phyloP scores from a whole-genome alignment of 139 green algal genomes.

The Closterium sp. region DNA sequence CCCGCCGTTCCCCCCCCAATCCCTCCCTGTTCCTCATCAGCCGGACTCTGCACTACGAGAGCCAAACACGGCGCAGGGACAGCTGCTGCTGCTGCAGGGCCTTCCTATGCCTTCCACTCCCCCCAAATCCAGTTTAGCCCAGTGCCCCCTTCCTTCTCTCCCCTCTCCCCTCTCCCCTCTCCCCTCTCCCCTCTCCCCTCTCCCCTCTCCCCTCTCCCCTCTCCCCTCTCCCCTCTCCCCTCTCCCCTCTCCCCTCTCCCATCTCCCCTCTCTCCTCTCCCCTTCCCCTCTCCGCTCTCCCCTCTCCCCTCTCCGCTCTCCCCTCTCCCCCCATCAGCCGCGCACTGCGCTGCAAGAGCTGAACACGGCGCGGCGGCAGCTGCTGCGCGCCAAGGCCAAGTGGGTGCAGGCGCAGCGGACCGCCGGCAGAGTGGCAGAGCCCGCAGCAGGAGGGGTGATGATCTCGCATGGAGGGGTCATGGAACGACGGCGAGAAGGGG shows the following conservation, averaged over 20 bases:
- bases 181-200: background rate
- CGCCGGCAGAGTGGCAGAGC: background rate
- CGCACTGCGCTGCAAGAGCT: background rate
- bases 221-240: no score
- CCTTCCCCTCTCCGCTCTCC: background rate
- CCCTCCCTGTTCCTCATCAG: no score
- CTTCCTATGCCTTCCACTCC: no score
- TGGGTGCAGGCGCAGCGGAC: conserved; percentile 24
- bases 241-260: no score
- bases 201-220: background rate
- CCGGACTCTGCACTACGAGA: no score
- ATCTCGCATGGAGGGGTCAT: background rate
- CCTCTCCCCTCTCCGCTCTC: background rate
- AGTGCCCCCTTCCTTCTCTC: no score
- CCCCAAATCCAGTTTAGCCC: no score
- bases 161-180: no score
- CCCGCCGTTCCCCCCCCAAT: no score
- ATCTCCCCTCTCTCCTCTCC: no score
- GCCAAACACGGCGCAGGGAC: no score
- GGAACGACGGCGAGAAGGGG: background rate
- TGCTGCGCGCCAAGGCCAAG: background rate
- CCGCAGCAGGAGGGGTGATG: conserved; percentile 1
- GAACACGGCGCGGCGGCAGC: background rate
- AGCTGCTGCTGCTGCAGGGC: no score
- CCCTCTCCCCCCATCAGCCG: background rate